These are phyloP conservation scores for Colletotrichum brevisporum DNA, from an alignment of 2,329 filamentous ascomycete species.

Conservation along the genomic window DNA sequence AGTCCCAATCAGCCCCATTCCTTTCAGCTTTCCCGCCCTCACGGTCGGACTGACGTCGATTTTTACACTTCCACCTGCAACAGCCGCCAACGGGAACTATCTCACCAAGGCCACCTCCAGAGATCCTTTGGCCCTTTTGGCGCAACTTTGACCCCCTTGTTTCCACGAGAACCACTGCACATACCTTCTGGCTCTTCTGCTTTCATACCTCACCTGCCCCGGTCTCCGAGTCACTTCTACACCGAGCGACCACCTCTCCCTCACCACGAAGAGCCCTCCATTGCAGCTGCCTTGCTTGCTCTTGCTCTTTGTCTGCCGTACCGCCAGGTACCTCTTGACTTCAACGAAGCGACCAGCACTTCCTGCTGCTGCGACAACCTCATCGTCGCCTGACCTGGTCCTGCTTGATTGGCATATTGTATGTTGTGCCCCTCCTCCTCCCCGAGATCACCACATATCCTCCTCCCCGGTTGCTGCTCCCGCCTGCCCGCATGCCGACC, in stretches of 20 bases:
- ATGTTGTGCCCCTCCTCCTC: slow-evolving; percentile 16
- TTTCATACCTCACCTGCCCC: slow-evolving; percentile 23
- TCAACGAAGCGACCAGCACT: slow-evolving; percentile 4
- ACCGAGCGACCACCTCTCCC: background rate
- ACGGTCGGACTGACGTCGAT: slow-evolving; percentile 26
- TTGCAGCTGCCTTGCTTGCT: background rate
- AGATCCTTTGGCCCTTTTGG: slow-evolving; percentile 8
- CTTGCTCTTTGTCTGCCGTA: slow-evolving; percentile 5
- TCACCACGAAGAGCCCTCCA: background rate
- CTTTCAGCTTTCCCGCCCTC: slow-evolving; percentile 1
- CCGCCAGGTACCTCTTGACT: slow-evolving; percentile 14
- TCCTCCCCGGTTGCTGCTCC: slow-evolving; percentile 18
- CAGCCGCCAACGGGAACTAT: slow-evolving; percentile 25
- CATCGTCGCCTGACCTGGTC: slow-evolving; percentile 15
- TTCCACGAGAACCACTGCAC: slow-evolving; percentile 34
- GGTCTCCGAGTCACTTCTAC: slow-evolving; percentile 11
- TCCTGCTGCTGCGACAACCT: slow-evolving; percentile 30
- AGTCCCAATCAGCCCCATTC: background rate
- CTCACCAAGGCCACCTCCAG: background rate
- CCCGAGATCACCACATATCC: slow-evolving; percentile 9
- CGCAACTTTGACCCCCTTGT: slow-evolving; percentile 26
- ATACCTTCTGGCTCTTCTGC: slow-evolving; percentile 14
- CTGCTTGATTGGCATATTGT: slow-evolving; percentile 17
- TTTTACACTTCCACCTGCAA: slow-evolving; percentile 18
- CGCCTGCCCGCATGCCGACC: slow-evolving; percentile 5